Evolutionary conservation across 1,139 yeast genomes (phyloP).

Genomic region (Pichia sp.): DNA sequence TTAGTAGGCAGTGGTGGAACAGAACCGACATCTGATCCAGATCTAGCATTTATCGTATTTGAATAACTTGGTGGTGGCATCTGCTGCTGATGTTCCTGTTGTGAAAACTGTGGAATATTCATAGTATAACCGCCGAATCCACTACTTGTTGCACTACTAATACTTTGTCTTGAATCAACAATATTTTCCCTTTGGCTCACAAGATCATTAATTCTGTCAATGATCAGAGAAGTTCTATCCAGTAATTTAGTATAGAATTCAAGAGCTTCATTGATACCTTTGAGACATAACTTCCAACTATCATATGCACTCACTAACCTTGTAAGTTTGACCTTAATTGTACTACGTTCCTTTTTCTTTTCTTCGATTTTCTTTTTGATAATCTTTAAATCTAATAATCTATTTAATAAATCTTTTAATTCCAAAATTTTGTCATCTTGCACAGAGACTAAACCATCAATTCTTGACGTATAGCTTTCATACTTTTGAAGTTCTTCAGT

Average conservation of each 20-base stretch:
- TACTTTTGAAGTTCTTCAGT: constrained; percentile 74
- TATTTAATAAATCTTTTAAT: constrained; percentile 53
- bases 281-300: constrained; percentile 51
- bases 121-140: constrained; percentile 14
- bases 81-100: background rate
- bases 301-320: constrained; percentile 44
- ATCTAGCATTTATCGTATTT: constrained; percentile 5
- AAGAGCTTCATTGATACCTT: constrained; percentile 56
- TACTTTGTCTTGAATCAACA: background rate
- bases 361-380: constrained; percentile 35
- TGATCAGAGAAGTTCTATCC: constrained; percentile 37
- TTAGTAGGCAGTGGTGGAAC: constrained; percentile 27
- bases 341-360: constrained; percentile 30
- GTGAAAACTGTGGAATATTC: constrained; percentile 2
- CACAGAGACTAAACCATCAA: constrained; percentile 60
- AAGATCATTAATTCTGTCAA: constrained; percentile 33
- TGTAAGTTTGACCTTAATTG: constrained; percentile 34
- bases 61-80: constrained; percentile 9
- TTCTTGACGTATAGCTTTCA: constrained; percentile 57
- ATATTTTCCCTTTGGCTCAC: constrained; percentile 28
- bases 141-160: background rate
- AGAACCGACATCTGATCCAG: background rate
- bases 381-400: constrained; percentile 41
- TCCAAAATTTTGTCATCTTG: constrained; percentile 54
- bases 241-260: constrained; percentile 56